These are phyloP conservation scores for Elymus sibiricus DNA, from an alignment of 176 grass and related monocot genomes.

Conservation along the genomic window DNA sequence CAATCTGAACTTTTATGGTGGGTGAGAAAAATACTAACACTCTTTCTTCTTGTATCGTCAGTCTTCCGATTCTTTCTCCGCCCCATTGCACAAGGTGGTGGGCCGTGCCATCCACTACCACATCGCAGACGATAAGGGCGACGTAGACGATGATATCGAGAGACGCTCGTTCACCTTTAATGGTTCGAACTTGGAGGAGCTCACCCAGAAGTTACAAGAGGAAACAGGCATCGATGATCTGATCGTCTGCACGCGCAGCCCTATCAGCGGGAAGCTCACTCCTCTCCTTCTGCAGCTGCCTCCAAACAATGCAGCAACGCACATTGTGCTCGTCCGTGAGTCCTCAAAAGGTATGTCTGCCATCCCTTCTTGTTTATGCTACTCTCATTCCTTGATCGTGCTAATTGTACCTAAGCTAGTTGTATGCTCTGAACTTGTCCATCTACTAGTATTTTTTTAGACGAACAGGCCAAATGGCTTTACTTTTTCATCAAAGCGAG, in stretches of 20 bases:
- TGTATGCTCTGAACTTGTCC: neutral
- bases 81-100: constrained; percentile 60
- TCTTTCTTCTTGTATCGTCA: constrained; percentile 29
- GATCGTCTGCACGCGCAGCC: constrained; percentile 63
- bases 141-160: constrained; percentile 50
- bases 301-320: constrained; percentile 77
- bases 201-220: constrained; percentile 63
- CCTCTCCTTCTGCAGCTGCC: constrained; percentile 72
- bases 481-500: neutral
- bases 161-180: constrained; percentile 60
- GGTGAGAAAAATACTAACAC: constrained; percentile 9
- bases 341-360: constrained; percentile 59
- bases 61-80: constrained; percentile 47
- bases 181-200: constrained; percentile 61
- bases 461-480: neutral
- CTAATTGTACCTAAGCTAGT: neutral
- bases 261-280: constrained; percentile 59
- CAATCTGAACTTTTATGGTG: neutral
- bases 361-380: neutral
- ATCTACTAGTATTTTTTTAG: neutral
- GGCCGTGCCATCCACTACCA: constrained; percentile 70
- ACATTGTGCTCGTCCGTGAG: constrained; percentile 54
- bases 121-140: constrained; percentile 64
- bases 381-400: neutral
- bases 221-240: constrained; percentile 53